phyloP scores from a whole-genome alignment of 1,284 basidiomycete genomes.

The Ganoderma resinaceum region DNA sequence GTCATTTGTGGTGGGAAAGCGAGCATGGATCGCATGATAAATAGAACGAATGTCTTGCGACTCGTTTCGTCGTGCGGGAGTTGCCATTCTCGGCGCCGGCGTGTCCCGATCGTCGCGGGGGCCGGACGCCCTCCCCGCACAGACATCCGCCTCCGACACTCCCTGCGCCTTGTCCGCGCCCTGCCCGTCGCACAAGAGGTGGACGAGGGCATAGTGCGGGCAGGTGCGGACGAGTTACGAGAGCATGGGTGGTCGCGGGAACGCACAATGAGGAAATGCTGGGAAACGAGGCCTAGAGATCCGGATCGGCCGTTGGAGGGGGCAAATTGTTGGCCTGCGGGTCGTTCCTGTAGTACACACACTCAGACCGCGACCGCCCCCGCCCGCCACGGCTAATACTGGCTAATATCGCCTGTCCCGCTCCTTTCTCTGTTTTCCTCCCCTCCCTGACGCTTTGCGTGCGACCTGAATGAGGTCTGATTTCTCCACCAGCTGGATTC shows the following conservation, averaged over 20 bases:
- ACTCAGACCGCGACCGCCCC: constrained; percentile 18
- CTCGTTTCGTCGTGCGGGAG: background rate
- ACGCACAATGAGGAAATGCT: background rate
- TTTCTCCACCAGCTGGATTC: constrained; percentile 34
- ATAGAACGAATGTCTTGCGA: background rate
- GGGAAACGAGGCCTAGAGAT: constrained; percentile 3
- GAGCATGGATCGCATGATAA: background rate
- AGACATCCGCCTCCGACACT: background rate
- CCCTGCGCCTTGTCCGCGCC: background rate
- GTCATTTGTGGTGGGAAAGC: background rate
- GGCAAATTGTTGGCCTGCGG: constrained; percentile 13
- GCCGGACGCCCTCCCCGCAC: too few relatives aligned
- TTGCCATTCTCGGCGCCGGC: constrained; percentile 1
- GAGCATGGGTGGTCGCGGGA: background rate
- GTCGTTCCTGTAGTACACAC: constrained; percentile 4
- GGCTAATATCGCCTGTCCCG: constrained; percentile 12
- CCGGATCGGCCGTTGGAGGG: constrained; percentile 7
- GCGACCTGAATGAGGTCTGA: constrained; percentile 37
- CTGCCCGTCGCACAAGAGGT: background rate
- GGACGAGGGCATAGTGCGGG: background rate
- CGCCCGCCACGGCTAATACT: constrained; percentile 7
- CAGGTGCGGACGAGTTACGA: background rate
- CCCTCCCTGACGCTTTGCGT: constrained; percentile 11
- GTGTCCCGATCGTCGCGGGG: background rate
- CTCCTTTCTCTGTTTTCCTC: constrained; percentile 4